Evolutionary conservation across 495 filamentous ascomycete species (phyloP).

Genomic region (Monascus purpureus): DNA sequence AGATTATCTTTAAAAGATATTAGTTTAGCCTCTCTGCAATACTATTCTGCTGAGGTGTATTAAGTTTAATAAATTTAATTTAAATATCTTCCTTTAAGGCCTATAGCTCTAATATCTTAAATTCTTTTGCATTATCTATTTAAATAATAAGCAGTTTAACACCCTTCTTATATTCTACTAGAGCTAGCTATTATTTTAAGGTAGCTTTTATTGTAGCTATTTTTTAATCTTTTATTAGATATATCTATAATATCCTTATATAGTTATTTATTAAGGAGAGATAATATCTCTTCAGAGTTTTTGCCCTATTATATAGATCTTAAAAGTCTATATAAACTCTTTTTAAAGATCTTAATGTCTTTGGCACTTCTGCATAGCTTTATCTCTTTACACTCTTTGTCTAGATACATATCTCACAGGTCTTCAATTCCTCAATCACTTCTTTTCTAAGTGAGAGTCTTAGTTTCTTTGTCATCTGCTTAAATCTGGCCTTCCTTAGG

Average conservation of each 20-base stretch:
- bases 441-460: too few relatives aligned
- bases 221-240: background rate
- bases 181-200: background rate
- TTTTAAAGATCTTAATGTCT: background rate
- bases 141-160: background rate
- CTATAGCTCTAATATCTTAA: background rate
- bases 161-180: background rate
- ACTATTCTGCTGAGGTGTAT: too few relatives aligned
- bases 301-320: background rate
- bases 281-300: background rate
- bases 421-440: too few relatives aligned
- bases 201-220: background rate
- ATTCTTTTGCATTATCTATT: slow-evolving; percentile 2
- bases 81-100: background rate
- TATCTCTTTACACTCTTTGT: too few relatives aligned
- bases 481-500: too few relatives aligned
- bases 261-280: background rate
- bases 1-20: too few relatives aligned
- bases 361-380: background rate
- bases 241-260: background rate
- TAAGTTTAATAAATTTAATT: too few relatives aligned
- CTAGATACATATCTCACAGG: too few relatives aligned
- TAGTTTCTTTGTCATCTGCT: too few relatives aligned
- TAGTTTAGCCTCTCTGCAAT: too few relatives aligned
- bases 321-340: slow-evolving; percentile 1